These are phyloP conservation scores for Iris pallida DNA, from an alignment of 116 monocot species.

Conservation along the genomic window DNA sequence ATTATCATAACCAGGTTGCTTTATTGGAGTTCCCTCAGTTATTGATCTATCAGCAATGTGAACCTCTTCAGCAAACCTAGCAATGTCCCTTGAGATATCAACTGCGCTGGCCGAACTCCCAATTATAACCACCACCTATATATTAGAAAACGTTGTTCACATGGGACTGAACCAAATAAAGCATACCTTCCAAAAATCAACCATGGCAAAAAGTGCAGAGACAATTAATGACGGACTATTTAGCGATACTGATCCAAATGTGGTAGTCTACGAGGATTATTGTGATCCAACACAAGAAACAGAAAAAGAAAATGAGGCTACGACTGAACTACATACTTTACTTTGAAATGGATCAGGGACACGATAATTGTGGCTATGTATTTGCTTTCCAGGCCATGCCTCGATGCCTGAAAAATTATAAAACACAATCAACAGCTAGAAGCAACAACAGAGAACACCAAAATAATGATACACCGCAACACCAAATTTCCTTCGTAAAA, in stretches of 20 bases:
- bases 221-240: too few relatives aligned
- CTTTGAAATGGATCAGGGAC: slow-evolving; percentile 47
- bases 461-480: not conserved
- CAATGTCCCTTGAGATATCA: slow-evolving; percentile 66
- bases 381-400: slow-evolving; percentile 60
- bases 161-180: not conserved
- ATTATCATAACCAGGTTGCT: slow-evolving; percentile 42
- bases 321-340: slow-evolving; percentile 24
- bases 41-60: slow-evolving; percentile 50
- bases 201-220: too few relatives aligned
- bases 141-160: not conserved
- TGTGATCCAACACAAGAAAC: not conserved
- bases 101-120: slow-evolving; percentile 58
- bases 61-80: slow-evolving; percentile 57
- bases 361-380: slow-evolving; percentile 72
- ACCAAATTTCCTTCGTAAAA: too few relatives aligned
- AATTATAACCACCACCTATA: slow-evolving; percentile 59
- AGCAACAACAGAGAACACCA: not conserved
- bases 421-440: not conserved
- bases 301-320: not conserved
- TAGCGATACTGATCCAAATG: too few relatives aligned
- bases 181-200: too few relatives aligned
- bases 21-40: slow-evolving; percentile 18
- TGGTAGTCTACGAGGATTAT: too few relatives aligned
- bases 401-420: slow-evolving; percentile 35